Evolutionary conservation across 2,329 filamentous ascomycete genomes (phyloP), one percentile per base, ranked within the genome.

Genomic region (Monosporascus sp.): DNA sequence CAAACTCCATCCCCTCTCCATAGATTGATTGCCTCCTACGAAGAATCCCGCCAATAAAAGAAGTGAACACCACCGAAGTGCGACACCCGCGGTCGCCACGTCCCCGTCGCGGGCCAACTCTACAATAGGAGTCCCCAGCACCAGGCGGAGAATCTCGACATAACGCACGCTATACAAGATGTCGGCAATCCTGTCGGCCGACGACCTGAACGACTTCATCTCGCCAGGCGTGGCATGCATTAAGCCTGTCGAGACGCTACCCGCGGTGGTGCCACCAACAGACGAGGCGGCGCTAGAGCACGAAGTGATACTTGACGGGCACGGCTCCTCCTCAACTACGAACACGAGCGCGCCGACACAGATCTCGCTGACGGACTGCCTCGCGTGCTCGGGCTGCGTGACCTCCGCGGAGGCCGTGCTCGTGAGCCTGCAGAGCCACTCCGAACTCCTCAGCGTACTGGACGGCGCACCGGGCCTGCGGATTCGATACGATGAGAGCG

Each of bases 121-220:
- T n/a, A n/a, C 38, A 48, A 41, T 48, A 46, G 43, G n/a, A n/a
- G 22, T n/a, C 17, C 17, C n/a, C n/a, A n/a, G 18, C 15, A 37
- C n/a, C 15, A 40, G 11, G 6, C 28, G 37, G 35, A 17, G 37
- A 14, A 37, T 38, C 31, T 24, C 37, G 43, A 35, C 17, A 24
- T 24, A 31, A 26, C 26, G 9, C 8, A 37, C 24, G 49, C 37
- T 45, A 20, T 45, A 46, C 61, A 78, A 70, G 58, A 99, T 99
- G 94, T 96, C 91, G 69, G 94, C 94, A 58, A 99, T 99, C 66
- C 87, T 99, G 65, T 97, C 92, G 53, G 87, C 88, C 66, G 93
- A 99, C 77, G 92, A 97, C 71, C 80, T 99, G 57, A 99, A 99
- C 78, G 94, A 99, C 78, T 99, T 99, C 76, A 99, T 99, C 69